Percentiles rank a stretch among this genome's conserved stretches.
phyloP scores from a whole-genome alignment of 805 yeast species.

The Clavispora fructus region DNA sequence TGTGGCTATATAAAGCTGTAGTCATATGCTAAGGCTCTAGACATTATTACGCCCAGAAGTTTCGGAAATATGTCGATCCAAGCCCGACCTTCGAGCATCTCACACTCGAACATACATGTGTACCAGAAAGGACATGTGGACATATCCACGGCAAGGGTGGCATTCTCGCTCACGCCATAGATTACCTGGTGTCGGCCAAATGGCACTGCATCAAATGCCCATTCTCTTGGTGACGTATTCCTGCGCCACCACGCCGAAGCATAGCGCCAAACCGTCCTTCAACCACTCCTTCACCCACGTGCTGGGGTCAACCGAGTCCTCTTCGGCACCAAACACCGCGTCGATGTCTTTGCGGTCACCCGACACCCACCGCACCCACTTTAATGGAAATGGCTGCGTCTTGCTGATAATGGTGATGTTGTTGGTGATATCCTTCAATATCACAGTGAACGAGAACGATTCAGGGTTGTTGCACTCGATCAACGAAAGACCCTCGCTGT shows the following conservation, averaged over 20 bases:
- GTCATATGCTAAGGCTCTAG: neutral
- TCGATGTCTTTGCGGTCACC: conserved; percentile 28
- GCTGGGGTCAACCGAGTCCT: conserved; percentile 28
- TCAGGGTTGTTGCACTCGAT: conserved; percentile 45
- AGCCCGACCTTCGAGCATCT: too few relatives aligned
- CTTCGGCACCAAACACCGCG: conserved; percentile 17
- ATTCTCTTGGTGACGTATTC: conserved; percentile 85
- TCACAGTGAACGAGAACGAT: conserved; percentile 70
- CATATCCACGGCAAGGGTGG: too few relatives aligned
- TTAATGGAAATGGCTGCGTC: conserved; percentile 85
- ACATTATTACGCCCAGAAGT: too few relatives aligned
- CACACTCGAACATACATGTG: too few relatives aligned
- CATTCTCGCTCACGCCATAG: too few relatives aligned
- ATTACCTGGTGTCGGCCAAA: too few relatives aligned
- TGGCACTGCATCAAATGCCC: conserved; percentile 45
- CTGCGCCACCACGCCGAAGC: conserved; percentile 86
- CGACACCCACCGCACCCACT: conserved; percentile 93
- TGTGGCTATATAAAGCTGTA: neutral
- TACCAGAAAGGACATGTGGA: too few relatives aligned
- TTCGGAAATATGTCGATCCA: too few relatives aligned
- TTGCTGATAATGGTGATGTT: conserved; percentile 66
- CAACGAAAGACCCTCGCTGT: conserved; percentile 17
- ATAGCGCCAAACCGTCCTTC: conserved; percentile 58
- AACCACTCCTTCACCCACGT: conserved; percentile 46
- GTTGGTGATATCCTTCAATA: conserved; percentile 75